Percentiles rank a stretch among this genome's conserved stretches.
phyloP scores from a whole-genome alignment of 495 filamentous ascomycete genomes.

The Lasiosphaeris hirsuta region DNA sequence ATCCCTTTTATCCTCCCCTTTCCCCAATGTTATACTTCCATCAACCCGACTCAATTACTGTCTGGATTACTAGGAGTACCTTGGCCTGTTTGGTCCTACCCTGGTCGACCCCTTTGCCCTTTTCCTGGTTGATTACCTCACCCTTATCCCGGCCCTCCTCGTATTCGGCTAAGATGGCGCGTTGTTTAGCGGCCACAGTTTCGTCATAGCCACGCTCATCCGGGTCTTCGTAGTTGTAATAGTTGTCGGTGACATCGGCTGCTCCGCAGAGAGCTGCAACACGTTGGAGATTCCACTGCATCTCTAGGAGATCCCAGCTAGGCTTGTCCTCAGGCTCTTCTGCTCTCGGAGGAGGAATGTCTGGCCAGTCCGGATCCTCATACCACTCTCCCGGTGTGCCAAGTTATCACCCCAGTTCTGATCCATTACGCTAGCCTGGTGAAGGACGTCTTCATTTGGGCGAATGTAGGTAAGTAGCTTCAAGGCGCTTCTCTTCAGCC shows the following conservation, averaged over 20 bases:
- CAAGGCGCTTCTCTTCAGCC: constrained; percentile 10
- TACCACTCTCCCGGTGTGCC: constrained; percentile 9
- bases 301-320: constrained; percentile 7
- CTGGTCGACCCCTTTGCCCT: too few species aligned
- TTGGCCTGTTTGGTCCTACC: too few species aligned
- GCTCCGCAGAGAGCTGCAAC: constrained; percentile 6
- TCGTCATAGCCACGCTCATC: constrained; percentile 9
- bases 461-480: neutral
- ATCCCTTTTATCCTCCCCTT: too few species aligned
- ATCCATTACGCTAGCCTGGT: constrained; percentile 8
- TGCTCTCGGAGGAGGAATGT: neutral
- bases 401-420: constrained; percentile 5
- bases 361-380: constrained; percentile 6
- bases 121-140: too few species aligned
- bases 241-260: constrained; percentile 9
- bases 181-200: constrained; percentile 5
- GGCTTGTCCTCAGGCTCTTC: neutral
- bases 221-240: constrained; percentile 4
- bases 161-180: constrained; percentile 4
- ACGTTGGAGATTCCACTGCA: constrained; percentile 10
- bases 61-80: too few species aligned
- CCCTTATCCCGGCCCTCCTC: neutral
- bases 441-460: neutral
- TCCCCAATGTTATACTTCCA: too few species aligned
- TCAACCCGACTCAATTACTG: too few species aligned